These are phyloP conservation scores for Musa acuminata DNA, from an alignment of 176 grass and related monocot genomes.

Conservation along the genomic window DNA sequence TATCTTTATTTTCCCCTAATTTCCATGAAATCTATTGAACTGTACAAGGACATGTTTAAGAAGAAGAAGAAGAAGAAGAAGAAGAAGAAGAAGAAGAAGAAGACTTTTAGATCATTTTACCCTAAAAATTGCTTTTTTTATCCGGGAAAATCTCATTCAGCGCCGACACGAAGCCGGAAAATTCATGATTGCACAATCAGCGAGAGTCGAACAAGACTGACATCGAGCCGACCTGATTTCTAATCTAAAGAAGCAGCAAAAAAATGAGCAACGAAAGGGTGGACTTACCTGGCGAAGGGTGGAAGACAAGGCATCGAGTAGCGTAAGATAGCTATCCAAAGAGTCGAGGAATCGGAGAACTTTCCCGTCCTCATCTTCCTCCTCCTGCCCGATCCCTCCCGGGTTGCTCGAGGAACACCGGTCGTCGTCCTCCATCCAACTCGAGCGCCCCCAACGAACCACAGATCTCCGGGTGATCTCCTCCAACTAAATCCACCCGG, in stretches of 20 bases:
- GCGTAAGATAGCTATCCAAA: slow-evolving; percentile 28
- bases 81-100: too few relatives aligned
- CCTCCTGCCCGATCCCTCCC: neutral
- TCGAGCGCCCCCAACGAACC: neutral
- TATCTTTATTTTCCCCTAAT: neutral
- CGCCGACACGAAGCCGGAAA: neutral
- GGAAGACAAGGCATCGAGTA: slow-evolving; percentile 30
- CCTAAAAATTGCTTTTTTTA: neutral
- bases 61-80: too few relatives aligned
- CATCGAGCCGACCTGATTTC: too few relatives aligned
- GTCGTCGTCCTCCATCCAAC: neutral
- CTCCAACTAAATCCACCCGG: neutral
- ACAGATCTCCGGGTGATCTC: neutral
- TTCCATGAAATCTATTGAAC: neutral
- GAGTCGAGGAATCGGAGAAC: slow-evolving; percentile 36
- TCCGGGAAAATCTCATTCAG: neutral
- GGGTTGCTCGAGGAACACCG: neutral
- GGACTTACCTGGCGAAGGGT: slow-evolving; percentile 25
- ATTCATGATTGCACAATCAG: neutral
- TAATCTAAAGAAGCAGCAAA: too few relatives aligned
- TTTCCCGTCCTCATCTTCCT: slow-evolving; percentile 6
- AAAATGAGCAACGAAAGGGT: too few relatives aligned
- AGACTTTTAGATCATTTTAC: neutral
- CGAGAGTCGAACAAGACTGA: too few relatives aligned
- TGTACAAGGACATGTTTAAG: neutral